These are phyloP conservation scores for Kodamaea sp. DNA, from an alignment of 1,139 yeast species.

Conservation along the genomic window DNA sequence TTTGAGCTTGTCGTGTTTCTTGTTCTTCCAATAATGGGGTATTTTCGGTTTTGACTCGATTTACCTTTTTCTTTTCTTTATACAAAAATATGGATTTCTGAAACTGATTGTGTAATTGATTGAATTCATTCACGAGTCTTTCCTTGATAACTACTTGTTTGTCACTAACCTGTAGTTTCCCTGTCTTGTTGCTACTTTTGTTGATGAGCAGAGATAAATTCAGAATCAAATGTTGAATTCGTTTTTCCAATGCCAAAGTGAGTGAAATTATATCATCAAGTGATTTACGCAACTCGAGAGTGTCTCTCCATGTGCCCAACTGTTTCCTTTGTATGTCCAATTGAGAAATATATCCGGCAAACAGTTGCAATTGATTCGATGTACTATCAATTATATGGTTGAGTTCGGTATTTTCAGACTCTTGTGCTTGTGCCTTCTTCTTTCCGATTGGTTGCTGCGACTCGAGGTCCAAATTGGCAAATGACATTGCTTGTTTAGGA, in stretches of 20 bases:
- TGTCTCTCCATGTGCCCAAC: constrained; percentile 57
- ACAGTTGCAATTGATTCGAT: constrained; percentile 43
- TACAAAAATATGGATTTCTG: constrained; percentile 26
- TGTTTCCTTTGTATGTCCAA: constrained; percentile 47
- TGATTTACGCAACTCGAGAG: constrained; percentile 33
- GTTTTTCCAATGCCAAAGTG: constrained; percentile 29
- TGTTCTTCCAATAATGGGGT: constrained; percentile 26
- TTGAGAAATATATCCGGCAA: constrained; percentile 47
- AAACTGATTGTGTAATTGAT: constrained; percentile 37
- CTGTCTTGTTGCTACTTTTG: constrained; percentile 20
- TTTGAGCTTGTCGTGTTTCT: constrained; percentile 19
- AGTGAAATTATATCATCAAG: constrained; percentile 32
- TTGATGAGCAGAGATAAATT: constrained; percentile 33
- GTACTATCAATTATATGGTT: constrained; percentile 33
- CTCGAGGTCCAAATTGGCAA: constrained; percentile 56
- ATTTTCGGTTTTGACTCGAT: constrained; percentile 15
- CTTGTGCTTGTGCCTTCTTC: constrained; percentile 3
- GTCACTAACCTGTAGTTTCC: constrained; percentile 23
- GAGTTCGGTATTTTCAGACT: constrained; percentile 20
- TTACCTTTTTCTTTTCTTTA: constrained; percentile 29
- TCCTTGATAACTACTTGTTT: constrained; percentile 41
- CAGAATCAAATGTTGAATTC: constrained; percentile 30
- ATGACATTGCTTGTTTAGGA: constrained; percentile 43
- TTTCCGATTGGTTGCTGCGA: constrained; percentile 38
- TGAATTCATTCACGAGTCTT: constrained; percentile 34